Evolutionary conservation across 208 protist genomes (phyloP).

Genomic region (Trichomonas vaginalis): DNA sequence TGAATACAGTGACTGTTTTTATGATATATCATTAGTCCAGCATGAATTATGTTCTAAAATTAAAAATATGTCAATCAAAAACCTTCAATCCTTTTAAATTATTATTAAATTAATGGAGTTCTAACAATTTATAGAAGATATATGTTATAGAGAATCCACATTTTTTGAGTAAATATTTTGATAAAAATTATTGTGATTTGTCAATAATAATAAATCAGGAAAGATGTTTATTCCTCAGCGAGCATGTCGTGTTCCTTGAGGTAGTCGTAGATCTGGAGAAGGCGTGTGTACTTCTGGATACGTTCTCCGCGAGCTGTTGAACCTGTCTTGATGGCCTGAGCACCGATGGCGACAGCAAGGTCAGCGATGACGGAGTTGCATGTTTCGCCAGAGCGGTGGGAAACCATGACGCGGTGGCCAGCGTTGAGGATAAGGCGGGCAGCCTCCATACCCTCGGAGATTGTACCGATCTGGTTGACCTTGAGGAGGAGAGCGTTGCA

Average conservation of each 20-base stretch:
- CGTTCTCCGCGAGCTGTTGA: slow-evolving; percentile 67
- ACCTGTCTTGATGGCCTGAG: slow-evolving; percentile 93
- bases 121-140: too few species aligned
- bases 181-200: too few species aligned
- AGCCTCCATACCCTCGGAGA: slow-evolving; percentile 83
- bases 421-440: slow-evolving; percentile 53
- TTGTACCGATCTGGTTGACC: slow-evolving; percentile 83
- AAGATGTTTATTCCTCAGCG: neutral
- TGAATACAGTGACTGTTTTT: too few species aligned
- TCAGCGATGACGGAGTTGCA: slow-evolving; percentile 96
- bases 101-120: too few species aligned
- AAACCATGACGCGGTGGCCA: slow-evolving; percentile 66
- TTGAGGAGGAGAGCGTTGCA: too few species aligned
- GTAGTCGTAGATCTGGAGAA: slow-evolving; percentile 92
- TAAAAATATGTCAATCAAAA: too few species aligned
- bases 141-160: too few species aligned
- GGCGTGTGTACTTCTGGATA: slow-evolving; percentile 93
- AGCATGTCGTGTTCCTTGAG: slow-evolving; percentile 42
- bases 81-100: too few species aligned
- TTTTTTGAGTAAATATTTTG: too few species aligned
- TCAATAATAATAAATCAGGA: too few species aligned
- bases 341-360: slow-evolving; percentile 79
- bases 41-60: too few species aligned
- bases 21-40: too few species aligned
- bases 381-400: slow-evolving; percentile 81